Evolutionary conservation across 108 stramenopile genomes (phyloP).

Genomic region (Schizochytrium sp.): DNA sequence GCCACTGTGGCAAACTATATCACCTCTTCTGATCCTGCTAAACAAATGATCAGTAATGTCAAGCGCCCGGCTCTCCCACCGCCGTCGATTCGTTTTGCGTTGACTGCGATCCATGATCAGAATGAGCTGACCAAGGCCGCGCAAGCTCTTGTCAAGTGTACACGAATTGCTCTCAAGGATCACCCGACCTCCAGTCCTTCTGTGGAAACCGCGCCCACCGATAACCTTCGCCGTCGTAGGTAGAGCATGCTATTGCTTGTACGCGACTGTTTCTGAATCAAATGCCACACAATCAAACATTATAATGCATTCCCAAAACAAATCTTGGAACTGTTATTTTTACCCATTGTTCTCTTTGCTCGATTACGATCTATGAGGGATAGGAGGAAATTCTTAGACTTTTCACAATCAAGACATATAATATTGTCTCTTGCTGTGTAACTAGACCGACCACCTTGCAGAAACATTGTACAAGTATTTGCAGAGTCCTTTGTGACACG

Average conservation of each 20-base stretch:
- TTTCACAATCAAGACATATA: too few species aligned
- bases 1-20: slow-evolving; percentile 55
- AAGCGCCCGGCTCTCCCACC: slow-evolving; percentile 46
- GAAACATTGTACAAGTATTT: too few species aligned
- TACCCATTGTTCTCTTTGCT: too few species aligned
- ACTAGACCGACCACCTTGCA: too few species aligned
- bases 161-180: slow-evolving; percentile 26
- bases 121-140: neutral
- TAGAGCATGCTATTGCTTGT: neutral
- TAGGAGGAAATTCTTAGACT: too few species aligned
- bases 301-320: too few species aligned
- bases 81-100: slow-evolving; percentile 23
- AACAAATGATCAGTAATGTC: neutral
- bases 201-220: neutral
- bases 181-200: neutral
- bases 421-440: too few species aligned
- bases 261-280: too few species aligned
- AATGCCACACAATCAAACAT: too few species aligned
- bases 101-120: slow-evolving; percentile 34
- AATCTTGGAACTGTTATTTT: too few species aligned
- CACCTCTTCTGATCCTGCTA: neutral
- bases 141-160: slow-evolving; percentile 23
- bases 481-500: too few species aligned
- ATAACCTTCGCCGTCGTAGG: neutral
- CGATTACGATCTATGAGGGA: too few species aligned